phyloP scores from a whole-genome alignment of 352 stramenopile species.

The Globisporangium cylindrosporum region DNA sequence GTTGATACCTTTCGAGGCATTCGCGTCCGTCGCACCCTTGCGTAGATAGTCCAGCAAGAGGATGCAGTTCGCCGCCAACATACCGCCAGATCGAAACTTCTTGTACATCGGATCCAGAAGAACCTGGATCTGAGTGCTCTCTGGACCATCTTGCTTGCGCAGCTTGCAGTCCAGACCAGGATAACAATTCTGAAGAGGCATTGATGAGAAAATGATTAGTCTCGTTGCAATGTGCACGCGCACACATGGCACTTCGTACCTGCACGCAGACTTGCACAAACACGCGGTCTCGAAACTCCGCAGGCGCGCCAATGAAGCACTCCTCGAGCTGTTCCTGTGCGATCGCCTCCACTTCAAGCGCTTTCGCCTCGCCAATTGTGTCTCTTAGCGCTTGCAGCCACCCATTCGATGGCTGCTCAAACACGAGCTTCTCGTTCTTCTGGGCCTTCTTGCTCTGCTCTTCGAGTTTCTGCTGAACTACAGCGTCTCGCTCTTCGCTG shows the following conservation, averaged over 20 bases:
- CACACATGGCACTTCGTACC: constrained; percentile 21
- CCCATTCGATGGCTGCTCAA: constrained; percentile 43
- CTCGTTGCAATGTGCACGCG: neutral
- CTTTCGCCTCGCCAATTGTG: constrained; percentile 21
- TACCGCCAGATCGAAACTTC: constrained; percentile 55
- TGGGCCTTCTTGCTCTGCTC: constrained; percentile 17
- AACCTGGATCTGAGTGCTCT: constrained; percentile 40
- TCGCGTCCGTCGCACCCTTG: constrained; percentile 36
- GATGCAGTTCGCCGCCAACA: constrained; percentile 46
- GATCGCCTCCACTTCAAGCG: constrained; percentile 25
- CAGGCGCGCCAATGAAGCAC: constrained; percentile 34
- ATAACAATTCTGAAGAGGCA: constrained; percentile 47
- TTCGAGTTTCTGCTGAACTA: constrained; percentile 32
- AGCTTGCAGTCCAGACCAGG: constrained; percentile 66
- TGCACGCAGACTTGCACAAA: constrained; percentile 77
- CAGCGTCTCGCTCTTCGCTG: constrained; percentile 26
- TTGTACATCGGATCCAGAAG: constrained; percentile 65
- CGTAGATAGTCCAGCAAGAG: constrained; percentile 55
- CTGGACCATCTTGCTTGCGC: constrained; percentile 20
- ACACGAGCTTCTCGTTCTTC: constrained; percentile 46
- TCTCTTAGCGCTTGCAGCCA: constrained; percentile 46
- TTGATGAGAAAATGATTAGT: neutral
- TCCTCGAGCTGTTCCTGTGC: constrained; percentile 17
- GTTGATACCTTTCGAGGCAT: constrained; percentile 32
- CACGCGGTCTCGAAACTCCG: constrained; percentile 53